A percentile compares a stretch with the other conserved stretches of the same genome.
phyloP scores from a whole-genome alignment of 2,329 filamentous ascomycete species.

The Fusarium sp. region DNA sequence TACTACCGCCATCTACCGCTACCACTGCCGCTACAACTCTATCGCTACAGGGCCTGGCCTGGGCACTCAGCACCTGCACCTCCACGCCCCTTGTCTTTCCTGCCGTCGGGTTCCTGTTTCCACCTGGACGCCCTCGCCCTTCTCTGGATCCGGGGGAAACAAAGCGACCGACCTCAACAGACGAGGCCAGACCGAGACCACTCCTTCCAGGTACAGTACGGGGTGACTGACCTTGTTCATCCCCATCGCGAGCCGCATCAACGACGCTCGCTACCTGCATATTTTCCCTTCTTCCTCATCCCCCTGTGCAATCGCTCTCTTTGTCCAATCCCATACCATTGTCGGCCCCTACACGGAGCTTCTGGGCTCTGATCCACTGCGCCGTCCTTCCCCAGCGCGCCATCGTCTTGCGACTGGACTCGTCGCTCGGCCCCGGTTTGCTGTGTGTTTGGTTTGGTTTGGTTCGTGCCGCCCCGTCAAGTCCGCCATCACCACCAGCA shows the following conservation, averaged over 20 bases:
- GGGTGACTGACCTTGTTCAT: background rate
- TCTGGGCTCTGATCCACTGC: conserved; percentile 42
- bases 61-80: background rate
- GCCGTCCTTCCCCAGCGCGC: conserved; percentile 23
- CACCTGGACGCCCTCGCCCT: background rate
- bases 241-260: conserved; percentile 1
- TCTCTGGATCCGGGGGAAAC: background rate
- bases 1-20: background rate
- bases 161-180: conserved; percentile 8
- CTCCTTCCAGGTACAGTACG: background rate
- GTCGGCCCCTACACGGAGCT: conserved; percentile 32
- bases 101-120: background rate
- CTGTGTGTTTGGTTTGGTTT: conserved; percentile 21
- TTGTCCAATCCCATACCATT: conserved; percentile 22
- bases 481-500: conserved; percentile 24
- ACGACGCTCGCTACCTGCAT: background rate
- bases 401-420: conserved; percentile 12
- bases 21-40: background rate
- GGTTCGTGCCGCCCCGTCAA: conserved; percentile 32
- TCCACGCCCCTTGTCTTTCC: background rate
- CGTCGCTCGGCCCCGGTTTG: conserved; percentile 23
- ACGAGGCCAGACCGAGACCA: conserved; percentile 2
- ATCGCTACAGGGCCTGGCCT: background rate
- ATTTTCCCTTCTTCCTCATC: conserved; percentile 2
- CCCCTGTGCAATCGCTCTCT: conserved; percentile 12